Evolutionary conservation across 2,329 filamentous ascomycete species (phyloP).

Genomic region (Lasiodiplodia citricola): DNA sequence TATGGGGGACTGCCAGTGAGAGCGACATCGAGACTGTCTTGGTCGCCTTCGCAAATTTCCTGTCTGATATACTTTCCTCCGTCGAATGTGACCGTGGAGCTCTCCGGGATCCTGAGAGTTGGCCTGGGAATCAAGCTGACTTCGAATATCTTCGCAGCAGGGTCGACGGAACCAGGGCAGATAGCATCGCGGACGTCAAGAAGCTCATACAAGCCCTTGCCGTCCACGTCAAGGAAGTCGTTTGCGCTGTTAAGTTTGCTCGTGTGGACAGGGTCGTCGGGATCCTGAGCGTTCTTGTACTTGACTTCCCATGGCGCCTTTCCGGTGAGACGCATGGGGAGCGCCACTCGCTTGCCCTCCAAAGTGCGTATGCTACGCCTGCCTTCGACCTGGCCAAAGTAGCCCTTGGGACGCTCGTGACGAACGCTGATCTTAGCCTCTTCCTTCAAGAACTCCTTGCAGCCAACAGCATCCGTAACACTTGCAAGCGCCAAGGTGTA

Average conservation of each 20-base stretch:
- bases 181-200: conserved; percentile 75
- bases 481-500: conserved; percentile 86
- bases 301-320: conserved; percentile 82
- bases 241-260: conserved; percentile 64
- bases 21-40: conserved; percentile 83
- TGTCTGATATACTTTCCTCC: conserved; percentile 70
- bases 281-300: conserved; percentile 71
- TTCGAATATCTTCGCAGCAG: conserved; percentile 73
- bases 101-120: conserved; percentile 68
- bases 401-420: conserved; percentile 83
- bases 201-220: conserved; percentile 78
- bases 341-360: conserved; percentile 72
- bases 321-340: conserved; percentile 86
- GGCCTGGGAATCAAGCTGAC: conserved; percentile 88
- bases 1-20: conserved; percentile 84
- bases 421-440: conserved; percentile 85
- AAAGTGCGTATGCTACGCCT: conserved; percentile 76
- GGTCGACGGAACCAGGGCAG: conserved; percentile 82
- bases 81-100: conserved; percentile 60
- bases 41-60: conserved; percentile 91
- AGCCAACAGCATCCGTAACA: conserved; percentile 84
- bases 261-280: conserved; percentile 42
- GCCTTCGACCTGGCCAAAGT: conserved; percentile 85
- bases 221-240: conserved; percentile 66
- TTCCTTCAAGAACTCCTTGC: conserved; percentile 83